These are phyloP conservation scores for Umbelopsis ramanniana DNA, from an alignment of 192 early-diverging fungal genomes.

Conservation along the genomic window DNA sequence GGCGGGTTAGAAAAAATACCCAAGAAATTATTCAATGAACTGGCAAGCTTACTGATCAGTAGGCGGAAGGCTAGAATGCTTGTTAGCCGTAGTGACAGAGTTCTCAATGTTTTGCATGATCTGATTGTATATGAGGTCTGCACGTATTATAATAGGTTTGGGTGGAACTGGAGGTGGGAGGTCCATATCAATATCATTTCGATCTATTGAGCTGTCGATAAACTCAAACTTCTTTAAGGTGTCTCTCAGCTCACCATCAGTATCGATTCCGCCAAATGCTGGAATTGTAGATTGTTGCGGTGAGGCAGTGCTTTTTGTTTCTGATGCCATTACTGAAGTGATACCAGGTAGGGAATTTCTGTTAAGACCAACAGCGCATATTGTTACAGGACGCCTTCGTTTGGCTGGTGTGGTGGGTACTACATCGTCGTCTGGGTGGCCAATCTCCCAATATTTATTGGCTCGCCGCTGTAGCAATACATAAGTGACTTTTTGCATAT, in stretches of 20 bases:
- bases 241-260: background rate
- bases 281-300: background rate
- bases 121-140: conserved; percentile 20
- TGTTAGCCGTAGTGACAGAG: conserved; percentile 2
- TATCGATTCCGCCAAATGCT: background rate
- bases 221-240: background rate
- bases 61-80: background rate
- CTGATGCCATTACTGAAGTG: conserved; percentile 4
- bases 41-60: no score
- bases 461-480: conserved; percentile 37
- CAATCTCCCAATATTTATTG: conserved; percentile 36
- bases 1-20: background rate
- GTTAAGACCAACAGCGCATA: conserved; percentile 35
- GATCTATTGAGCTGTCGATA: background rate
- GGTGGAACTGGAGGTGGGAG: conserved; percentile 32
- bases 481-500: conserved; percentile 46
- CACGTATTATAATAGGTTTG: conserved; percentile 18
- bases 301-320: background rate
- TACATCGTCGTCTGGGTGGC: conserved; percentile 21
- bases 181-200: conserved; percentile 15
- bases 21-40: no score
- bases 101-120: conserved; percentile 3
- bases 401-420: conserved; percentile 35
- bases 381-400: conserved; percentile 36
- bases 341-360: conserved; percentile 9